Evolutionary conservation across 139 green algal genomes (phyloP), one percentile per base, ranked within the genome.

Genomic region (Volvox africanus): DNA sequence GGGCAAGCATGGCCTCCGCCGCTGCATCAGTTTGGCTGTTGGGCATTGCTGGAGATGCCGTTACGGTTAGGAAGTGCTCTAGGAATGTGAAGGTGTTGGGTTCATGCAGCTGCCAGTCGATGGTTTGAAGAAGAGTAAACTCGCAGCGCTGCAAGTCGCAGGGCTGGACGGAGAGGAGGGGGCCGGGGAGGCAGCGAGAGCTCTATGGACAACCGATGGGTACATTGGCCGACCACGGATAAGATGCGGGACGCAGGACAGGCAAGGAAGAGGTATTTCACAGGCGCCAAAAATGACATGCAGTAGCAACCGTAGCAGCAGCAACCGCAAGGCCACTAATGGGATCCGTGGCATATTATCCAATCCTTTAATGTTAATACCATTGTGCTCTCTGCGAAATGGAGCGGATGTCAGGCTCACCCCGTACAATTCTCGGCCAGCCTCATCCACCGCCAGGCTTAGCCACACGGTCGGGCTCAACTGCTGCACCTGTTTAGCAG

Each of bases 81-180:
- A 89, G 69, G 84, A 89, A 89, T 37, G 84, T 71, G 37, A 26
- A 68, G 68, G 68, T 30, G 68, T 26, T 89, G 68, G 84, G 84
- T 5, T 35, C 37, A 69, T 81, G 84, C 37, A 81, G 68, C 19
- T n/a, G 36, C 84, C 84, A 89, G 14, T 30, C 33, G 65, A 81
- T 30, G 26, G 84, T 50, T 69, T 81, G 68, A 37, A 89, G 68
- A 37, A 89, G 3, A 26, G 76, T n/a, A 24, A 61, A 81, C 84
- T 89, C 84, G 65, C 62, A 81, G 14, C 69, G 36, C 26, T 71
- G 37, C 37, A 89, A 35, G 68, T 89, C 84, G 28, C 28, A 19
- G 28, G 36, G 1, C 84, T 89, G 68, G 36, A 33, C 21, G 71
- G 71, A 20, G n/a, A 18, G 28, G 71, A 21, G 20, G 71, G 28